Percentiles rank a stretch among this genome's conserved stretches.
Conservation (phyloP, 805 yeast genomes). For the Candida ficus region DNA sequence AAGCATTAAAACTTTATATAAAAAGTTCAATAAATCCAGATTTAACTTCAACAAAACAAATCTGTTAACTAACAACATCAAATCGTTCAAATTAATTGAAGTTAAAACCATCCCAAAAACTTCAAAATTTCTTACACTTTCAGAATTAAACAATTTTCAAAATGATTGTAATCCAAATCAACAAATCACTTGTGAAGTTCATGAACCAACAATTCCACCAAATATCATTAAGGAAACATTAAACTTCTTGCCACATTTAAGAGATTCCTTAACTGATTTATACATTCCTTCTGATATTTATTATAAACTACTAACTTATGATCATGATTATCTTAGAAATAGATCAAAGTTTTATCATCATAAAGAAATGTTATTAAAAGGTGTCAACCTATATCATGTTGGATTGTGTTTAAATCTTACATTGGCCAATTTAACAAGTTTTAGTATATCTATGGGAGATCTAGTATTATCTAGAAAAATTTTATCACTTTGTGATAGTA, state of each 20-base stretch:
- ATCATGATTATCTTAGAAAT: conserved; percentile 4
- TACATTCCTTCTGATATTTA: neutral
- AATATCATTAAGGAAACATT: neutral
- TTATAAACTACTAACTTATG: neutral
- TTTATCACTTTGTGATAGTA: conserved; percentile 2
- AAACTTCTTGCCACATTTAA: neutral
- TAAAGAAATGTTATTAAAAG: neutral
- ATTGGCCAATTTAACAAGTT: neutral
- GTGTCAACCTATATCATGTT: conserved; percentile 5
- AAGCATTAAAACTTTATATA: too few relatives aligned
- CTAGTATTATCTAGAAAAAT: conserved; percentile 2
- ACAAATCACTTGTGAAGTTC: neutral
- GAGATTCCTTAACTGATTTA: conserved; percentile 1
- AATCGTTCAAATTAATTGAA: neutral
- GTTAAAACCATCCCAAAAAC: neutral
- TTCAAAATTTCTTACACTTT: neutral
- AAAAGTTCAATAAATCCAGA: neutral
- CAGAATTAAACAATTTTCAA: neutral
- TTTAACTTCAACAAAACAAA: too few relatives aligned
- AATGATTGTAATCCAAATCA: neutral
- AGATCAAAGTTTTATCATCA: neutral
- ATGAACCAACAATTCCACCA: neutral
- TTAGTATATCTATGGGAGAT: conserved; percentile 9
- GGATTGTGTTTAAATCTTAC: conserved; percentile 4
- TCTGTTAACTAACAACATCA: neutral